Evolutionary conservation across 2,329 filamentous ascomycete species (phyloP).

Genomic region (Talaromyces pinophilus): DNA sequence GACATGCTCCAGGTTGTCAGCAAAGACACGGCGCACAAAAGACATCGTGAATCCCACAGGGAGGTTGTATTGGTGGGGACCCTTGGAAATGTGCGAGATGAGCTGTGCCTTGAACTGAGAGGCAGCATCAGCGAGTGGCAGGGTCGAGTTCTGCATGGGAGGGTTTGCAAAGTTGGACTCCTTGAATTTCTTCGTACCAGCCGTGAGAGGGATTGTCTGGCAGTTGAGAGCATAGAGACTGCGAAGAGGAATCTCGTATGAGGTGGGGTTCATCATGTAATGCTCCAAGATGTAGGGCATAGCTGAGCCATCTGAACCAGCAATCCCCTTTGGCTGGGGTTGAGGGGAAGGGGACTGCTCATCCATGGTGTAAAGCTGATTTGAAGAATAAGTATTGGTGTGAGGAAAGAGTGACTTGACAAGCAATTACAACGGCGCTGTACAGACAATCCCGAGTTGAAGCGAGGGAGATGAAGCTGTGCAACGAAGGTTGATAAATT

Average conservation of each 20-base stretch:
- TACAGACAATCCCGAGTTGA: not conserved
- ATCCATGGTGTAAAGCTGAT: not conserved
- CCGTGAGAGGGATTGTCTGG: conserved; percentile 41
- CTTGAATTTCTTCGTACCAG: conserved; percentile 28
- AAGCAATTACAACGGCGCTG: not conserved
- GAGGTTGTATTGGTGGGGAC: conserved; percentile 62
- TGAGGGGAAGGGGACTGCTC: conserved; percentile 25
- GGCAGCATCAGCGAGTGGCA: conserved; percentile 37
- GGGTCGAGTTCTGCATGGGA: conserved; percentile 28
- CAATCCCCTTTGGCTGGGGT: conserved; percentile 26
- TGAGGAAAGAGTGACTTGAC: not conserved
- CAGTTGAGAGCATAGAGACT: conserved; percentile 70
- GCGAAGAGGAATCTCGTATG: conserved; percentile 66
- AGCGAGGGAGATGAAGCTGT: not conserved
- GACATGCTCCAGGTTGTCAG: conserved; percentile 56
- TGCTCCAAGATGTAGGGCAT: conserved; percentile 60
- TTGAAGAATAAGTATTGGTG: not conserved
- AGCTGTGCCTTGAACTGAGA: conserved; percentile 47
- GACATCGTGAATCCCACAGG: conserved; percentile 64
- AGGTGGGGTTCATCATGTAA: conserved; percentile 61
- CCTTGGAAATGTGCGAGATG: conserved; percentile 56
- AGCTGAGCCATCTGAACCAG: conserved; percentile 42
- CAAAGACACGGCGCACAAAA: conserved; percentile 63
- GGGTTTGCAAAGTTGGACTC: conserved; percentile 43
- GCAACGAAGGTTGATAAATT: not conserved